Evolutionary conservation across 192 early-diverging fungal genomes (phyloP).

Genomic region (Backusella sp.): DNA sequence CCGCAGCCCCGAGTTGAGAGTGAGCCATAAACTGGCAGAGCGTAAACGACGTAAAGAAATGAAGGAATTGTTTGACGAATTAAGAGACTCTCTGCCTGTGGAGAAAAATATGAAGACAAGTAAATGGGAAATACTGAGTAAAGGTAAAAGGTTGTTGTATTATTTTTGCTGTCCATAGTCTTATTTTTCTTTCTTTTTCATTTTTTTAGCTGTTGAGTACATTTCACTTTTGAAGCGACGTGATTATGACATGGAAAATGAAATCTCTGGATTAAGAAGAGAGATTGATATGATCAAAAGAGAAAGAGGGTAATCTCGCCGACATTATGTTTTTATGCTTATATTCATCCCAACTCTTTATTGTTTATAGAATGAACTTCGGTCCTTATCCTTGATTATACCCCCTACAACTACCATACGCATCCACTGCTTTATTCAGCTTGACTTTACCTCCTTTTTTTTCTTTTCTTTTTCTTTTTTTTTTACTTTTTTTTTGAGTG

Average conservation of each 20-base stretch:
- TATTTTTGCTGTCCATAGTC: too few relatives aligned
- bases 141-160: constrained; percentile 51
- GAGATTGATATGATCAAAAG: constrained; percentile 34
- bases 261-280: constrained; percentile 45
- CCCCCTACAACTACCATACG: too few relatives aligned
- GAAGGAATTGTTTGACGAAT: constrained; percentile 90
- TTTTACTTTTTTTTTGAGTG: background rate
- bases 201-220: constrained; percentile 49
- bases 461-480: background rate
- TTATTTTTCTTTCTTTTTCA: too few relatives aligned
- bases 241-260: constrained; percentile 47
- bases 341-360: too few relatives aligned
- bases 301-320: constrained; percentile 8
- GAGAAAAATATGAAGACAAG: constrained; percentile 80
- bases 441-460: background rate
- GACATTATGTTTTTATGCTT: background rate
- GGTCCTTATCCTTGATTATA: too few relatives aligned
- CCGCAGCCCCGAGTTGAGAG: constrained; percentile 71
- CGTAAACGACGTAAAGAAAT: constrained; percentile 87
- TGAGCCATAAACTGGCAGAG: constrained; percentile 87
- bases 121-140: constrained; percentile 90
- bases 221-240: constrained; percentile 47
- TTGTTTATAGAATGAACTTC: too few relatives aligned
- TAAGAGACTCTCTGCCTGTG: constrained; percentile 75
- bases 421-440: too few relatives aligned